Conservation (phyloP, 2,329 filamentous ascomycete genomes). For the Aspergillus luchuensis region DNA sequence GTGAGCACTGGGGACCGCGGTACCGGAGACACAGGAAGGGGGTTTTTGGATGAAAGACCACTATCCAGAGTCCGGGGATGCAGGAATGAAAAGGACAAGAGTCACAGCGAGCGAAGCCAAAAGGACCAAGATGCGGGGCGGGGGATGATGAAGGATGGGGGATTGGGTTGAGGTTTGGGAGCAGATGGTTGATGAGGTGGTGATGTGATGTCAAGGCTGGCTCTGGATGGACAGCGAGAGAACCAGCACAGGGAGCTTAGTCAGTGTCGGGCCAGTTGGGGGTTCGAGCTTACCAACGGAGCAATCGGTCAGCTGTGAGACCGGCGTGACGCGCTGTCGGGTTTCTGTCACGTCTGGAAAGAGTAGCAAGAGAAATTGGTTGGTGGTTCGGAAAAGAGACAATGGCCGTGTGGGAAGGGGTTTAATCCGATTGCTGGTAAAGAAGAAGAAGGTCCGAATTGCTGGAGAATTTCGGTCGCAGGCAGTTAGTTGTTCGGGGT, state of each 20-base stretch:
- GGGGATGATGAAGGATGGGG: constrained; percentile 25
- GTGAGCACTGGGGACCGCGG: constrained; percentile 31
- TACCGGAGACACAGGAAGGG: constrained; percentile 33
- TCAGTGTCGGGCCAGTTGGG: constrained; percentile 27
- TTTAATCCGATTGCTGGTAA: neutral
- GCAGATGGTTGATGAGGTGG: constrained; percentile 30
- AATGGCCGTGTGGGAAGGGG: neutral
- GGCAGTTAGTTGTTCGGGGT: neutral
- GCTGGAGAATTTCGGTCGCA: constrained; percentile 3
- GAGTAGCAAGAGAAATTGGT: neutral
- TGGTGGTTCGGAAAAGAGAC: neutral
- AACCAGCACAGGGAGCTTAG: constrained; percentile 37
- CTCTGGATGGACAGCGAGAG: constrained; percentile 34
- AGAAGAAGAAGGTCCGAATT: neutral
- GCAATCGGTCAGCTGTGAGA: constrained; percentile 22
- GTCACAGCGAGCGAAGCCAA: constrained; percentile 19
- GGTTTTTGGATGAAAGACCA: constrained; percentile 20
- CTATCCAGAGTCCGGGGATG: constrained; percentile 18
- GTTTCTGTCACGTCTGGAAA: neutral
- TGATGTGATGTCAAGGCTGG: constrained; percentile 44
- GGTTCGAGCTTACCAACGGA: constrained; percentile 27
- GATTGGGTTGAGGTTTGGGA: constrained; percentile 9
- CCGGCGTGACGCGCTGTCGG: neutral
- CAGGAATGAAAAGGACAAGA: constrained; percentile 13
- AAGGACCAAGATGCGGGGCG: constrained; percentile 20